These are phyloP conservation scores for Pseudogymnoascus verrucosus DNA, from an alignment of 2,329 filamentous ascomycete species.

Conservation along the genomic window DNA sequence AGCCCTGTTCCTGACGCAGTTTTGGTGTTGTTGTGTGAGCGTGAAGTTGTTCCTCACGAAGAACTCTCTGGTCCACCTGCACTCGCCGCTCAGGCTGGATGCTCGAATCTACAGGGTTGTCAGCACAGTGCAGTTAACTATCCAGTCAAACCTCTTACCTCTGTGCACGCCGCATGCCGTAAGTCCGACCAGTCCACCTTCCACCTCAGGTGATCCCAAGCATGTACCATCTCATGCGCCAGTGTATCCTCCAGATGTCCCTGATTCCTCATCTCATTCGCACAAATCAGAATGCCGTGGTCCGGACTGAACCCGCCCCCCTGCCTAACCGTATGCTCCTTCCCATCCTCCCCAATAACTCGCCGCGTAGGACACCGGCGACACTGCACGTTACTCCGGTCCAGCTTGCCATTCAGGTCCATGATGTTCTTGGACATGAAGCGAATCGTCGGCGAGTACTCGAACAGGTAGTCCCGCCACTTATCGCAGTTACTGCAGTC, in stretches of 20 bases:
- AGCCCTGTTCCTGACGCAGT: constrained; percentile 78
- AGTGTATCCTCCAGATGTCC: constrained; percentile 88
- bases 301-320: constrained; percentile 79
- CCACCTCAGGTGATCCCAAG: constrained; percentile 86
- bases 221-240: constrained; percentile 96
- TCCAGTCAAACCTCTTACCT: constrained; percentile 47
- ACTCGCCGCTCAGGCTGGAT: constrained; percentile 87
- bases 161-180: constrained; percentile 86
- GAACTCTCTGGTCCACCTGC: constrained; percentile 80
- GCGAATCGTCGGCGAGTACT: constrained; percentile 76
- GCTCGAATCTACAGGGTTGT: constrained; percentile 65
- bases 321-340: constrained; percentile 45
- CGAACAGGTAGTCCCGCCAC: constrained; percentile 74
- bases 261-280: constrained; percentile 76
- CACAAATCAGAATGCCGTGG: constrained; percentile 85
- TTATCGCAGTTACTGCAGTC: constrained; percentile 79
- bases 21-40: constrained; percentile 85
- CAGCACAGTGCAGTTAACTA: neutral
- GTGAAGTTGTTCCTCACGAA: constrained; percentile 79
- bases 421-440: constrained; percentile 79
- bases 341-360: constrained; percentile 30
- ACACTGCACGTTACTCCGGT: constrained; percentile 70
- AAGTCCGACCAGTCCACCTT: constrained; percentile 79
- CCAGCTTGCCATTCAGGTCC: constrained; percentile 69
- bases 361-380: constrained; percentile 61